Evolutionary conservation across 2,329 filamentous ascomycete genomes (phyloP), one percentile per base, ranked within the genome.

Genomic region (Aspergillus aculeatus): DNA sequence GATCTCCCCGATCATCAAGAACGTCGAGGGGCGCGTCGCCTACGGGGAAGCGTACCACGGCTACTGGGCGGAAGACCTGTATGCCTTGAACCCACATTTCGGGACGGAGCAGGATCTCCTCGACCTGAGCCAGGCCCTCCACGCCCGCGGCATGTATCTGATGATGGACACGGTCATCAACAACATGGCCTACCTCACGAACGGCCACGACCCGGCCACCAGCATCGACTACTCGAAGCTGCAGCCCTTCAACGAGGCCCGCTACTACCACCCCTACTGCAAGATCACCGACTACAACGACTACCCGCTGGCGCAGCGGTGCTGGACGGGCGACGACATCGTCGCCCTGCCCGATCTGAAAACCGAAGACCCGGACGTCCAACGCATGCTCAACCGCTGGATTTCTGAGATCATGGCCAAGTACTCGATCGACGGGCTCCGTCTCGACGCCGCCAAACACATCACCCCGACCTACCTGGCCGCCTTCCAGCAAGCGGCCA

Each of bases 161-260:
- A 83, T 83, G 81, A 75, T 82, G 50, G 82, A 84, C 62, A 76
- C 81, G 2, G 81, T 83, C 12, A 77, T 80, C 41, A 83, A 83
- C 67, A 80, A 83, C 57, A 76, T 79, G 73, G 77, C 70, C 11
- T 73, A 66, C 12, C 66, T 71, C 16, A 70, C 67, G 4, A 67
- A 73, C 54, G 68, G 66, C 6, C 62, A 63, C 21, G 56, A 70
- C 31, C 69, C 70, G 1, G 64, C 63, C 16, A 68, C 62, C 2
- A 57, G 59, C 49, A 55, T 72, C 26, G 65, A 72, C 60, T 71
- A 71, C 56, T 63, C 65, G 29, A 56, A 54, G 12, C 62, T 72
- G 48, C 65, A 64, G 19, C 69, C 68, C 5, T 72, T 72, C 59
- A 66, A 71, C 47, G 62, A 61, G 10, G 12, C 60, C 26, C 62